Percentiles rank a stretch among this genome's conserved stretches.
phyloP scores from a whole-genome alignment of 768 basidiomycete species.

The Tylopilus rubrobrunneus region DNA sequence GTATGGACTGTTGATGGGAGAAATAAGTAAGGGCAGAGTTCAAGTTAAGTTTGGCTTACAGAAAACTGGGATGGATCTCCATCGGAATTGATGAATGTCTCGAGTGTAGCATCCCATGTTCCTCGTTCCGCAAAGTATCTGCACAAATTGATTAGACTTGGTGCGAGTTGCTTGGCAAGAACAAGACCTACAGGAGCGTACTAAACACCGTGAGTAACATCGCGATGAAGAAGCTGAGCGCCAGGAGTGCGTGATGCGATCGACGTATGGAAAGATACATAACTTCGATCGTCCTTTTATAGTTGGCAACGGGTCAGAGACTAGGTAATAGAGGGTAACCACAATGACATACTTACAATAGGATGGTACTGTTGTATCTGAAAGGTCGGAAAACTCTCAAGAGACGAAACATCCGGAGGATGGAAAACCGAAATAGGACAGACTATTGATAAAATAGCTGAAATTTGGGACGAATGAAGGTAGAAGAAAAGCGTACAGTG shows the following conservation, averaged over 20 bases:
- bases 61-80: slow-evolving; percentile 81
- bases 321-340: neutral
- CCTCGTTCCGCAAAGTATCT: slow-evolving; percentile 91
- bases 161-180: neutral
- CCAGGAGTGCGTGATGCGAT: slow-evolving; percentile 82
- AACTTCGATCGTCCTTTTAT: slow-evolving; percentile 74
- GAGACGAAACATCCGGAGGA: slow-evolving; percentile 84
- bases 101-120: slow-evolving; percentile 79
- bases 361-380: slow-evolving; percentile 75
- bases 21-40: neutral
- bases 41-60: slow-evolving; percentile 36
- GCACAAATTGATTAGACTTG: neutral
- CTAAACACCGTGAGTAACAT: slow-evolving; percentile 88
- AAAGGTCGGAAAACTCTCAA: slow-evolving; percentile 88
- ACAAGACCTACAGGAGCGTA: slow-evolving; percentile 61
- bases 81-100: slow-evolving; percentile 79
- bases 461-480: neutral
- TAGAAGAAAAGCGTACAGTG: slow-evolving; percentile 50
- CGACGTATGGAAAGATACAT: slow-evolving; percentile 88
- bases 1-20: slow-evolving; percentile 48
- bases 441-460: slow-evolving; percentile 42
- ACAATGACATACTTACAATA: slow-evolving; percentile 53
- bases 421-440: slow-evolving; percentile 86
- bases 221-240: slow-evolving; percentile 83
- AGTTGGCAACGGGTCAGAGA: neutral